Conservation (phyloP, 2,329 filamentous ascomycete species). For the Trichoderma sp. region DNA sequence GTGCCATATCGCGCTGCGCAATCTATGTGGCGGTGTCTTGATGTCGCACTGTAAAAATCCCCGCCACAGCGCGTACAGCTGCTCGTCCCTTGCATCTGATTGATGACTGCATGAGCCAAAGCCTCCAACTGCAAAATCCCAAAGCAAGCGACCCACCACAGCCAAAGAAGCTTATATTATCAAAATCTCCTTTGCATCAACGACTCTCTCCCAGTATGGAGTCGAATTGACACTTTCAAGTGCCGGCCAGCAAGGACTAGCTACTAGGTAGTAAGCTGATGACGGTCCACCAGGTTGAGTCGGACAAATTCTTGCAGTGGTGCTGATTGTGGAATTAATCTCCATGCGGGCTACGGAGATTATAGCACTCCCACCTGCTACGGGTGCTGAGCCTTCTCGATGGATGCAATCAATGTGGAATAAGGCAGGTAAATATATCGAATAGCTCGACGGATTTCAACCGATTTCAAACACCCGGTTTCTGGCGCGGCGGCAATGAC, state of each 20-base stretch:
- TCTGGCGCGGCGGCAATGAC: background rate
- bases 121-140: background rate
- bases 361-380: background rate
- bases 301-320: background rate
- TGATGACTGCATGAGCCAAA: background rate
- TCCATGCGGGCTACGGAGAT: background rate
- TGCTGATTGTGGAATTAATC: background rate
- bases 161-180: background rate
- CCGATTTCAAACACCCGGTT: background rate
- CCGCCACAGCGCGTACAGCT: background rate
- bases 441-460: background rate
- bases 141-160: background rate
- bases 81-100: background rate
- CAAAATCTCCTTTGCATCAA: background rate
- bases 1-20: background rate
- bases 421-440: background rate
- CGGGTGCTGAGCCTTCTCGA: background rate
- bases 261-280: background rate
- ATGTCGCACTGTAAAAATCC: background rate
- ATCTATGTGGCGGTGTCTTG: conserved; percentile 1
- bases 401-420: background rate
- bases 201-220: background rate
- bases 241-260: background rate
- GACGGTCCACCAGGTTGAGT: background rate
- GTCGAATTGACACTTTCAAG: background rate